phyloP scores from a whole-genome alignment of 179 eudicot genomes.

The Amaranthus tricolor region DNA sequence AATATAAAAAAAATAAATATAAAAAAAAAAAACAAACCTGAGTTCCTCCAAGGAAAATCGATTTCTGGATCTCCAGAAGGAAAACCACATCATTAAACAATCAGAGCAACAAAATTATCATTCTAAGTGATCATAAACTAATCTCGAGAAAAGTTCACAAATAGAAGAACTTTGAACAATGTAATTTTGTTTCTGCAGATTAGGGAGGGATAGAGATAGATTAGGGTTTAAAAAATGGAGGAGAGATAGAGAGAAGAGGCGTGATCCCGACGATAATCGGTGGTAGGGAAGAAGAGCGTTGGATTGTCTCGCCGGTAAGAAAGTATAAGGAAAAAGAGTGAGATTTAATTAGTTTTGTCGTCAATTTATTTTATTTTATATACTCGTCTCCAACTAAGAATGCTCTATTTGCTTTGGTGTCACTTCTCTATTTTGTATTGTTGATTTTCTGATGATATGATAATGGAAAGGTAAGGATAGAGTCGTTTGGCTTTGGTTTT shows the following conservation, averaged over 20 bases:
- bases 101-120: slow-evolving; percentile 29
- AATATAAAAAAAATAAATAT: background rate
- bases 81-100: slow-evolving; percentile 73
- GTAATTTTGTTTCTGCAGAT: background rate
- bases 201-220: background rate
- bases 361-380: background rate
- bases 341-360: slow-evolving; percentile 2
- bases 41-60: slow-evolving; percentile 92
- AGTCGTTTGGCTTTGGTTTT: no score
- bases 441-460: no score
- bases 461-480: no score
- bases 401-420: no score
- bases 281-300: slow-evolving; percentile 1
- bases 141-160: background rate
- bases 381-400: no score
- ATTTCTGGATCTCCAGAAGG: slow-evolving; percentile 89
- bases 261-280: background rate
- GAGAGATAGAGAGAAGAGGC: background rate
- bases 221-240: slow-evolving; percentile 13
- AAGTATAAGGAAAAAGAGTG: slow-evolving; percentile 8
- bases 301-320: slow-evolving; percentile 17
- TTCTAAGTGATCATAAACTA: slow-evolving; percentile 18
- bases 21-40: slow-evolving; percentile 37
- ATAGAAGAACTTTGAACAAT: background rate
- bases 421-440: no score